Evolutionary conservation across 169 alveolate genomes (phyloP), one percentile per base, ranked within the genome.

Genomic region (Babesia divergens): DNA sequence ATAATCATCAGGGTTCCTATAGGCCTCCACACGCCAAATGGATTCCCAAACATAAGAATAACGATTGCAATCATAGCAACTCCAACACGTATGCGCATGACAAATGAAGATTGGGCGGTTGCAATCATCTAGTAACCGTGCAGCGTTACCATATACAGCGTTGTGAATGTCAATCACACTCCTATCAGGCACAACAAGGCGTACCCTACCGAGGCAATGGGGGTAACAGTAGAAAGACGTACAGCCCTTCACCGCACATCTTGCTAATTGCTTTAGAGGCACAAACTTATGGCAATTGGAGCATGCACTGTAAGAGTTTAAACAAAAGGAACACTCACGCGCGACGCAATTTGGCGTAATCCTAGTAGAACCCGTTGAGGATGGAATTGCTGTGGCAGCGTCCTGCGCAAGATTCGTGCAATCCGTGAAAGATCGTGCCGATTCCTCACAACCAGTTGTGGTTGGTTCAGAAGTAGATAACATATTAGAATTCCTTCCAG

Each of bases 31-130:
- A 8, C 88, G 60, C 88, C 88, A 80, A 20, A 68, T 28, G n/a
- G 69, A 47, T 31, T 80, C 88, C 88, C 88, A 80, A 35, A 56
- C 14, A 66, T 80, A 80, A 20, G 80, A 53, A 42, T 80, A 80
- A 7, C 84, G 68, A 56, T 80, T 84, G 40, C 84, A 80, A 50
- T 80, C 88, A 37, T 80, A 80, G 42, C 88, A 80, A 32, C 88
- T 80, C 83, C 84, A 80, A 37, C 88, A 80, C 40, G 84, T 62
- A 59, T 80, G 88, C 16, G 65, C 22, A 58, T 80, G 88, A 29
- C 88, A 80, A 9, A 80, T 80, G 54, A 70, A 69, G 26, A 64
- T 51, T 9, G 86, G 86, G 0, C 76, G 65, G 20, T 38, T 65
- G 29, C 47, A 67, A 0, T 24, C 35, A 37, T 77, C 86, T 55